Base-by-base conservation (phyloP, 2,329 filamentous ascomycete genomes). In the Aspergillus hiratsukae region DNA sequence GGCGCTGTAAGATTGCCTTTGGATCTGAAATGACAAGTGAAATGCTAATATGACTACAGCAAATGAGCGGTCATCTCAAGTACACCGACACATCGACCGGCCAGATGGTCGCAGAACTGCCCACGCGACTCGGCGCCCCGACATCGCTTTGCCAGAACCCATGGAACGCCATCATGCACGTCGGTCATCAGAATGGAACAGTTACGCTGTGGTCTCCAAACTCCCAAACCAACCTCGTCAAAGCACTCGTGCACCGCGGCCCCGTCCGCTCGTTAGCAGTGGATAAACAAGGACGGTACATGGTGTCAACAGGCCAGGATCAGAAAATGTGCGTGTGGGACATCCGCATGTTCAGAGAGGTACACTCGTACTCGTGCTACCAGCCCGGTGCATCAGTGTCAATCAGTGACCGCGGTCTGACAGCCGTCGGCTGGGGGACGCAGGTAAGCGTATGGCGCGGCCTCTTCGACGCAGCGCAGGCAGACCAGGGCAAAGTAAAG, bases 191-290 rank as follows among this genome's bases (percentile, higher is more conserved):
- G 69, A 97, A 97, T 69, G 94, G 94, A 56, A 89, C 90, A 2
- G 91, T 99, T 37, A 94, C 91, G 2, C 78, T 99, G 48, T 99
- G 94, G 94, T 97, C 93, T 2, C 94, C 94, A 2, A 99, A 96
- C 74, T 88, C 87, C 27, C 83, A 87, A 54, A 89, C 90, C 0
- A 89, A 94, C 0, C 81, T 97, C 7, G 93, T 97, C 51, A 97
- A 97, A 74, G 83, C 97, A 40, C 82, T 97, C 40, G 90, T 91
- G 14, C 93, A 99, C 75, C 84, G 85, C 56, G 94, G 94, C 4
- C 94, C 94, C 0, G 91, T 99, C 3, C 86, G 92, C 54, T 87
- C 89, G 10, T 72, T 97, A 50, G 90, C 90, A 1, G 81, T 97
- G 45, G 93, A 99, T 70, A 84, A 92, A 58, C 89, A 93, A 71